Base-by-base conservation (phyloP, 2,329 filamentous ascomycete species). In the Leptographium wingfieldii region DNA sequence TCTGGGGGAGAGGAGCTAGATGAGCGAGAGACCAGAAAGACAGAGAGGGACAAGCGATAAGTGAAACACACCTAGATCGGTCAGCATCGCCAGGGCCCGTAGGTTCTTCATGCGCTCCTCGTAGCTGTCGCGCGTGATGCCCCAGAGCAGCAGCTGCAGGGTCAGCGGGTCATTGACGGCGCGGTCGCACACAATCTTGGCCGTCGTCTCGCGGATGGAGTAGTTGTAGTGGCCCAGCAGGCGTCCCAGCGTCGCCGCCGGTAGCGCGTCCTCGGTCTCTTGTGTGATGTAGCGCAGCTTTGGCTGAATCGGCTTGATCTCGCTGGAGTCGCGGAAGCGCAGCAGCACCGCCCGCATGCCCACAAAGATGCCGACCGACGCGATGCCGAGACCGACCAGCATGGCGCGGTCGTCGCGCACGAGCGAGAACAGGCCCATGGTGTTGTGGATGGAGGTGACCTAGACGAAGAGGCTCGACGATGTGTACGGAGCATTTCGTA, bases 251-350 rank as follows among this genome's bases (percentile, higher is more conserved):
- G 88, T 91, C 51, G 79, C 76, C 12, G 84, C 68, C 61, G 84
- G 81, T 51, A 91, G 76, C 2, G 86, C 81, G 68, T 90, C 86
- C 67, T 91, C 87, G 2, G 86, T 88, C 29, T 87, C 83, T 69
- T 90, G 85, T 16, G 84, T 87, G 64, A 90, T 87, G 69, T 88
- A 88, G 65, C 86, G 82, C 57, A 86, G 82, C 69, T 86, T 85
- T 43, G 83, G 83, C 62, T 84, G 81, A 46, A 76, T 69, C 43
- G 82, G 80, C 62, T 82, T 83, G 67, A 94, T 81, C 70, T 85
- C 80, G 64, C 86, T 86, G 58, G 85, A 77, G 66, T 83, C 77
- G 64, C 84, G 80, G 65, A 86, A 82, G 59, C 79, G 73, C 60
- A 75, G 74, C 53, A 92, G 81, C 59, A 81, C 76, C 46, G 77